phyloP scores from a whole-genome alignment of 2,329 filamentous ascomycete species.

The Fusarium concolor region DNA sequence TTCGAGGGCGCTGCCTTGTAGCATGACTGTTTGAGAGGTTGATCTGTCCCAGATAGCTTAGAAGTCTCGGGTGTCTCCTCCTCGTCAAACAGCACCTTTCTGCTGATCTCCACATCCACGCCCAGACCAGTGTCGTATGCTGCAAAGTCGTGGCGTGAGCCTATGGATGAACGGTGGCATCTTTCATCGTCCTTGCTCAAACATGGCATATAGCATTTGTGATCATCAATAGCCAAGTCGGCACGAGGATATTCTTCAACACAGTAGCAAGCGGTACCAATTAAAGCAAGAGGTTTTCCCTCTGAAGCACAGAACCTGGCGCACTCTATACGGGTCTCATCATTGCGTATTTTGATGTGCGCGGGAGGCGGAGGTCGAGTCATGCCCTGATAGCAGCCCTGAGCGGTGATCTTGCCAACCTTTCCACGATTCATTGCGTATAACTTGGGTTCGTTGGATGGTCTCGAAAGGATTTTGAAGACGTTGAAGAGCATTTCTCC shows the following conservation, averaged over 20 bases:
- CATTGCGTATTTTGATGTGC: fast-evolving
- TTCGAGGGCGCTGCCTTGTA: neutral
- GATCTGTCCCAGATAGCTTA: neutral
- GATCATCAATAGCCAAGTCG: neutral
- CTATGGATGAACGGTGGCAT: neutral
- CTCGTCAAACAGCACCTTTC: no score
- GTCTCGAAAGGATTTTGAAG: neutral
- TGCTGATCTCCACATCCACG: fast-evolving
- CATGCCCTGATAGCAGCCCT: neutral
- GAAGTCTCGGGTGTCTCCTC: neutral
- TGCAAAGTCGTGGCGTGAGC: neutral
- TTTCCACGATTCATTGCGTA: neutral
- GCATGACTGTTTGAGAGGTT: neutral
- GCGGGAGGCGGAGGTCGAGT: no score
- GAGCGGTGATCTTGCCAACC: neutral
- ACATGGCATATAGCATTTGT: neutral
- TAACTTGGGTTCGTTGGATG: neutral
- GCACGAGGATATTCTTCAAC: neutral
- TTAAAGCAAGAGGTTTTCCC: neutral
- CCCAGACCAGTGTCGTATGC: neutral
- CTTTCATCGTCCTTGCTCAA: neutral
- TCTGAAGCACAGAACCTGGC: neutral
- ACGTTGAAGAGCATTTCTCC: neutral
- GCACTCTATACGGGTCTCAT: neutral
- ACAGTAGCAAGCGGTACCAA: neutral